Conservation (phyloP, 1,284 basidiomycete species). For the Ganoderma meredithae region DNA sequence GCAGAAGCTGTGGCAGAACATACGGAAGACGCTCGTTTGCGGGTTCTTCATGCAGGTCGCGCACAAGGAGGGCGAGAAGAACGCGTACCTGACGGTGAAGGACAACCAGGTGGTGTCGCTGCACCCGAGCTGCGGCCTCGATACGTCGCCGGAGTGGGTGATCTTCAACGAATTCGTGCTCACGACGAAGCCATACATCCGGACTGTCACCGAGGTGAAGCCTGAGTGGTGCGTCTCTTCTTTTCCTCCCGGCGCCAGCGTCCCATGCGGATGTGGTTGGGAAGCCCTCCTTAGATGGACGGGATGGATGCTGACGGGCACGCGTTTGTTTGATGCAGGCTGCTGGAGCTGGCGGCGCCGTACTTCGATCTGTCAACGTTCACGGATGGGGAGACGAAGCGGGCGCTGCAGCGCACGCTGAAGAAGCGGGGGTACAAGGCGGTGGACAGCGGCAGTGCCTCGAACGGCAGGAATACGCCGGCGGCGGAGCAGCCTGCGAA, state of each 20-base stretch:
- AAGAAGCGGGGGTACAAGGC: constrained; percentile 50
- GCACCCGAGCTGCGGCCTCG: constrained; percentile 95
- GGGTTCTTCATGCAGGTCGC: constrained; percentile 99
- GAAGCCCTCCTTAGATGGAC: neutral
- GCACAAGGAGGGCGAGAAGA: constrained; percentile 94
- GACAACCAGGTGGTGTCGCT: constrained; percentile 92
- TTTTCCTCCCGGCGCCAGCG: neutral
- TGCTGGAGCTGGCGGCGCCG: constrained; percentile 80
- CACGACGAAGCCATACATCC: constrained; percentile 89
- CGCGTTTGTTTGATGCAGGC: constrained; percentile 52
- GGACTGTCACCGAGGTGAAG: constrained; percentile 90
- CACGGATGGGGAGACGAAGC: constrained; percentile 79
- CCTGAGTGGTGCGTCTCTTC: constrained; percentile 79
- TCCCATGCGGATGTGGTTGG: neutral
- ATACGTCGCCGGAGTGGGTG: constrained; percentile 96
- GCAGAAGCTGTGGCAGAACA: constrained; percentile 80
- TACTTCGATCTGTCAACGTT: constrained; percentile 85
- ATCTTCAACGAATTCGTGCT: constrained; percentile 98
- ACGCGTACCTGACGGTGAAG: constrained; percentile 88
- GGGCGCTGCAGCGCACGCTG: constrained; percentile 60
- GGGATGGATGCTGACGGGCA: neutral
- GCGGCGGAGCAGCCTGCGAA: constrained; percentile 14
- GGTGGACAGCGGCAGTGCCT: constrained; percentile 11
- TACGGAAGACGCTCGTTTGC: constrained; percentile 87
- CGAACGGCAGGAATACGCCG: constrained; percentile 23